A percentile compares a stretch with the other conserved stretches of the same genome.
phyloP scores from a whole-genome alignment of 169 alveolate genomes.

The Eimeria acervulina region DNA sequence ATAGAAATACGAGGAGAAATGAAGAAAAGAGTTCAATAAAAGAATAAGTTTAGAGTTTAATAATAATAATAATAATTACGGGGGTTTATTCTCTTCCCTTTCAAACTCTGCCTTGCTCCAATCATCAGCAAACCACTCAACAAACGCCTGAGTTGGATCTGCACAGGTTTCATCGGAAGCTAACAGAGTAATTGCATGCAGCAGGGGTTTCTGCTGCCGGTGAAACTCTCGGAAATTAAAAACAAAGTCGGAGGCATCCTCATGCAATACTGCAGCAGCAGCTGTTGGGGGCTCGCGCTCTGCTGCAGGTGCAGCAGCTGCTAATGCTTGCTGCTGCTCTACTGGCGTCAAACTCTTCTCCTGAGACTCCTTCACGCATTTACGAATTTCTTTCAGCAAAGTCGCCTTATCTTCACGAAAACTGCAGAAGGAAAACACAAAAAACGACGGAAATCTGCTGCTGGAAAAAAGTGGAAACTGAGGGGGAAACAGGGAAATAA shows the following conservation, averaged over 20 bases:
- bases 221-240: conserved; percentile 52
- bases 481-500: background rate
- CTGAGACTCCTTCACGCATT: conserved; percentile 74
- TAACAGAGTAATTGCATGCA: conserved; percentile 32
- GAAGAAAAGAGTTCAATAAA: too few species aligned
- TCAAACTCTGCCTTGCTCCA: conserved; percentile 53
- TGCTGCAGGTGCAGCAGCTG: background rate
- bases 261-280: background rate
- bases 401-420: conserved; percentile 71
- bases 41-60: too few species aligned
- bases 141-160: conserved; percentile 48
- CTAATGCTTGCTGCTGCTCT: background rate
- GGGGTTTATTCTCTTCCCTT: background rate
- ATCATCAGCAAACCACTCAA: conserved; percentile 65
- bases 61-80: background rate
- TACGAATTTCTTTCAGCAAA: conserved; percentile 4
- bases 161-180: conserved; percentile 57
- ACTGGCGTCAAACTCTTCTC: background rate
- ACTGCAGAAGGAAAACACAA: conserved; percentile 19
- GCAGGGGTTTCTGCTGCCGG: conserved; percentile 70
- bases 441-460: background rate
- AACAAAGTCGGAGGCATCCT: conserved; percentile 34
- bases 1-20: too few species aligned
- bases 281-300: background rate
- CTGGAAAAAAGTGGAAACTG: background rate